Base-by-base conservation (phyloP, 2,329 filamentous ascomycete genomes). In the Sporothrix phasma region DNA sequence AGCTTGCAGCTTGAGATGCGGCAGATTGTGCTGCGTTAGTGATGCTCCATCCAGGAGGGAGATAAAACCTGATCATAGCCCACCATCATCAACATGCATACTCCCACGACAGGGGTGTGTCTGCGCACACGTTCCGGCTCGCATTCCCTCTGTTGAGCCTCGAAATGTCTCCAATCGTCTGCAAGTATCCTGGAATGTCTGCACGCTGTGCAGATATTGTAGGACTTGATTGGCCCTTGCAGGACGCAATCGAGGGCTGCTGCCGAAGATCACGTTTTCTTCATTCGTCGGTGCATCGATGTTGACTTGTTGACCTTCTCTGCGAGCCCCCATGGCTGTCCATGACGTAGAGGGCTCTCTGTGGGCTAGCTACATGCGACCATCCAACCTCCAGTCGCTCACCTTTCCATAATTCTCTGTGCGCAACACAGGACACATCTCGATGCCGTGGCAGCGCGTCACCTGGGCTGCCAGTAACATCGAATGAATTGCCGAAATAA, bases 81-180 rank as follows among this genome's bases (percentile, higher is more conserved):
- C 54, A 43, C 22, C 22, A 59, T 45, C 56, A 39, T 59, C 56
- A 31, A 59, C 56, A 39, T 59, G 56, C 39, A 46, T 59, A 59
- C 22, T 45, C 39, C 34, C 39, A 45, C 56, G 56, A 59, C 56
- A 59, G 56, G 56, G 56, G 56, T 45, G 15, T 22, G 31, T 8
- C 3, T 37, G 3, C 24, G 58, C 26, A 26, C 4, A 26, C 19
- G 29, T 24, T 6, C 24, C 5, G 4, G 54, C 24, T 24, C 37
- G 15, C 6, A 26, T 59, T 8, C 22, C 17, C 49, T 3, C 15
- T 15, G 29, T 19, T 37, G 29, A 47, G 45, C 31, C 47, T 34
- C 49, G 17, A 53, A 19, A 37, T 37, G 34, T 10, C 13, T 49
- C n/a, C n/a, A n/a, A n/a, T n/a, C n/a, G n/a, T n/a, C n/a, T n/a